A percentile compares a stretch with the other conserved stretches of the same genome.
These are phyloP conservation scores for Picochlorum sp. DNA, from an alignment of 139 green algal genomes.

Conservation along the genomic window DNA sequence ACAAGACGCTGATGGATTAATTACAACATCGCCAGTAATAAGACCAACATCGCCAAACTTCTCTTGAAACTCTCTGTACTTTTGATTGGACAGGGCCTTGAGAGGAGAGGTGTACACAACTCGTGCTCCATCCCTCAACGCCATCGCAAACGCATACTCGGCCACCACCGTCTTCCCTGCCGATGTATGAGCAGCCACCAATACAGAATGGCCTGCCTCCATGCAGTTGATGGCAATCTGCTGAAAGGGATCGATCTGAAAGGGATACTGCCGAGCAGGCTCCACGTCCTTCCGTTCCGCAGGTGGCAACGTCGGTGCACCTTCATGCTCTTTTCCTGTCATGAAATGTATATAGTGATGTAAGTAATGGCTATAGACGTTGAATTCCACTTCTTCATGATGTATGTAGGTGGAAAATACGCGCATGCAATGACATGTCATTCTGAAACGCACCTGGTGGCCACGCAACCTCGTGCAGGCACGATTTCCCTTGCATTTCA, in stretches of 20 bases:
- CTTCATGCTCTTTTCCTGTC: neutral
- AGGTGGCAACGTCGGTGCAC: neutral
- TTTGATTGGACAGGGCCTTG: conserved; percentile 82
- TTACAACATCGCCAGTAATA: conserved; percentile 76
- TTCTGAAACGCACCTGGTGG: conserved; percentile 25
- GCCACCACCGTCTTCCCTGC: conserved; percentile 76
- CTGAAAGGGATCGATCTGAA: conserved; percentile 78
- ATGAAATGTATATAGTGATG: neutral
- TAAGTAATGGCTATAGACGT: neutral
- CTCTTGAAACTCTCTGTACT: conserved; percentile 72
- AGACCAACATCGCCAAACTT: conserved; percentile 67
- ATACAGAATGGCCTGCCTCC: conserved; percentile 56
- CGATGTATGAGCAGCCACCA: conserved; percentile 76
- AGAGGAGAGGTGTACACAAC: conserved; percentile 84
- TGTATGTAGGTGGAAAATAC: neutral
- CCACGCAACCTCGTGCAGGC: conserved; percentile 76
- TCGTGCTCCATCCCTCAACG: conserved; percentile 33
- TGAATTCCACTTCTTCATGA: neutral
- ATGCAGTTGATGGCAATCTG: conserved; percentile 57
- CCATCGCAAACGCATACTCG: conserved; percentile 80
- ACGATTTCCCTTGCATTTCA: conserved; percentile 61
- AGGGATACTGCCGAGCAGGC: conserved; percentile 41
- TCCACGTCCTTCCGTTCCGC: neutral
- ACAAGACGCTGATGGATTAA: conserved; percentile 68
- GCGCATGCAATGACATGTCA: neutral